Evolutionary conservation across 2,329 filamentous ascomycete species (phyloP), one percentile per base, ranked within the genome.

Genomic region (Dendryphion nanum): DNA sequence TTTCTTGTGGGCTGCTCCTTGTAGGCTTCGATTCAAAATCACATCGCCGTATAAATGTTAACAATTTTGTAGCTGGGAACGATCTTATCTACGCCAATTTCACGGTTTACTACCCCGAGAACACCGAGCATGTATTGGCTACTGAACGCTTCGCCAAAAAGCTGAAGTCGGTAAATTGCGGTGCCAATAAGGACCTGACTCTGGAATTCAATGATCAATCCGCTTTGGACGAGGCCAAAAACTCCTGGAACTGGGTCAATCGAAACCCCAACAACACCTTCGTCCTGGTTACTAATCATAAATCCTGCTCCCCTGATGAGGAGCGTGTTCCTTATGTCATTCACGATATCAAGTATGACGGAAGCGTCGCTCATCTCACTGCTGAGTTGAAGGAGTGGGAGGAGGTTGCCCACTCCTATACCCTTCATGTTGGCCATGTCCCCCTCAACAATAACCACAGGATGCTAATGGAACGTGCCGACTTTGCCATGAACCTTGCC

Each of bases 241-340:
- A 39, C 12, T 20, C 18, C 14, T 41, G 39, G 39, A 26, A 40
- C 19, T 41, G 39, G 39, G 37, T 41, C 18, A 41, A 41, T 29
- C 15, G 16, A 15, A 15, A 31, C 15, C 10, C 8, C 15, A 31
- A 31, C 29, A 12, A 12, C 29, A 31, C 29, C 15, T 31, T 31
- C 15, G 8, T 31, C 15, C 29, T 31, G 8, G 29, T 31, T 15
- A 15, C 29, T 12, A 31, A 15, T 31, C 10, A 8, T 16, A 15
- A 31, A 15, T 8, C 29, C 16, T 31, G 29, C 16, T 8, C 10
- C 10, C 23, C 23, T 8, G 23, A 26, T n/a, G 7, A 7, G 8
- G 8, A n/a, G 8, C 23, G 23, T 8, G 8, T 8, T 7, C 23
- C 23, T 26, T 26, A 8, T 26, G 8, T 26, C 23, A n/a, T 26